These are phyloP conservation scores for Ophiostoma ips DNA, from an alignment of 2,329 filamentous ascomycete genomes.

Conservation along the genomic window DNA sequence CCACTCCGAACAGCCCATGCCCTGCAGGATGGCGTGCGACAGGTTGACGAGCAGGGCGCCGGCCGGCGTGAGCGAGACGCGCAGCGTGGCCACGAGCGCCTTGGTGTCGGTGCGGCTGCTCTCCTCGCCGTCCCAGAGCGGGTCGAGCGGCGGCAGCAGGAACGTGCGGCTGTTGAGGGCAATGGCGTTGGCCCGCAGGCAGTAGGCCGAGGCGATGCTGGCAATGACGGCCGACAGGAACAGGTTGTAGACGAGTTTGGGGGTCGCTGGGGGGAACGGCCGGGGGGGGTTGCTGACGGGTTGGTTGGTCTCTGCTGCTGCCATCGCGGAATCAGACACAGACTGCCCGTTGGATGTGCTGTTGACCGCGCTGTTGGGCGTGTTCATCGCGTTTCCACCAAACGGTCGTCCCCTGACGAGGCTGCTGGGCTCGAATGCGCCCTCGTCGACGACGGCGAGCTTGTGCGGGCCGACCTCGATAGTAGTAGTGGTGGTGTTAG, in stretches of 20 bases:
- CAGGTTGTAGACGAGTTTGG: conserved; percentile 36
- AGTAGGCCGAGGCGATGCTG: conserved; percentile 36
- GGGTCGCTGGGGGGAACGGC: not conserved
- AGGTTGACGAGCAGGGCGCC: conserved; percentile 39
- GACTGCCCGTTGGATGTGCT: not conserved
- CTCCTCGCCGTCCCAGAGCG: conserved; percentile 19
- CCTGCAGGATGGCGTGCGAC: conserved; percentile 32
- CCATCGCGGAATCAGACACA: no score
- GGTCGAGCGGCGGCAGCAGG: conserved; percentile 26
- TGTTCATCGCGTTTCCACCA: conserved; percentile 27
- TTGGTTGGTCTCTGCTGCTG: not conserved
- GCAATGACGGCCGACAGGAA: conserved; percentile 39
- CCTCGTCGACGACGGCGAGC: conserved; percentile 34
- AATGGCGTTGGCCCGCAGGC: conserved; percentile 32
- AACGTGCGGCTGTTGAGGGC: conserved; percentile 40
- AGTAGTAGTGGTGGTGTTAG: no score
- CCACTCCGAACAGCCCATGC: conserved; percentile 33
- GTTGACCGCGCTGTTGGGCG: conserved; percentile 11
- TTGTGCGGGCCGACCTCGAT: conserved; percentile 31
- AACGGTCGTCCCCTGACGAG: conserved; percentile 31
- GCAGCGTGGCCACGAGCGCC: conserved; percentile 34
- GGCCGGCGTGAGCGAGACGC: conserved; percentile 41
- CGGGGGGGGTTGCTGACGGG: not conserved
- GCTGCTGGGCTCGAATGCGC: conserved; percentile 33
- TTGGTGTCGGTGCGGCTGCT: conserved; percentile 10